phyloP scores from a whole-genome alignment of 148 eudicot species.

The Dianthus caryophyllus region DNA sequence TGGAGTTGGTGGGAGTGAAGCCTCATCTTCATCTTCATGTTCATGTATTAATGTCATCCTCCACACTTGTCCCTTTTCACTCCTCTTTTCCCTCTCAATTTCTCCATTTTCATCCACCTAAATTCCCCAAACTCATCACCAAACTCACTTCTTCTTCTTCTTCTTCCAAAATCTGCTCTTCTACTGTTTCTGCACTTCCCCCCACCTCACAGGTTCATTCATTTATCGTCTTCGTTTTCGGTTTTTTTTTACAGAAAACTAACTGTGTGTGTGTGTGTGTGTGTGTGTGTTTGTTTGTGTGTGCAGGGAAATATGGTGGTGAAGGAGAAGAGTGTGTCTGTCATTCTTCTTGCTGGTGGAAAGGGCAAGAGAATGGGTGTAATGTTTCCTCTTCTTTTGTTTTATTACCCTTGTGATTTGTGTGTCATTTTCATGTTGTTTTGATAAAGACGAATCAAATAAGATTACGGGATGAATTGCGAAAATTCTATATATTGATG shows the following conservation, averaged over 20 bases:
- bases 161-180: too few species aligned
- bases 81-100: conserved; percentile 1
- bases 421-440: neutral
- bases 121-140: too few species aligned
- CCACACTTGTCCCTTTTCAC: conserved; percentile 10
- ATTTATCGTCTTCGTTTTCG: too few species aligned
- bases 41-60: conserved; percentile 7
- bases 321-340: conserved; percentile 79
- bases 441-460: neutral
- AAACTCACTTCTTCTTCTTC: too few species aligned
- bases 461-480: too few species aligned
- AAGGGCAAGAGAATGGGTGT: conserved; percentile 94
- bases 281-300: neutral
- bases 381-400: conserved; percentile 24
- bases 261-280: too few species aligned
- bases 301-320: conserved; percentile 47
- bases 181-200: too few species aligned
- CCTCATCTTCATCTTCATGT: neutral
- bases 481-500: too few species aligned
- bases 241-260: neutral
- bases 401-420: neutral
- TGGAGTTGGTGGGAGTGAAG: conserved; percentile 20
- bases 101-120: too few species aligned
- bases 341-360: conserved; percentile 92
- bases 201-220: too few species aligned